These are phyloP conservation scores for Arachis monticola DNA, from an alignment of 331 rosid genomes.

Conservation along the genomic window DNA sequence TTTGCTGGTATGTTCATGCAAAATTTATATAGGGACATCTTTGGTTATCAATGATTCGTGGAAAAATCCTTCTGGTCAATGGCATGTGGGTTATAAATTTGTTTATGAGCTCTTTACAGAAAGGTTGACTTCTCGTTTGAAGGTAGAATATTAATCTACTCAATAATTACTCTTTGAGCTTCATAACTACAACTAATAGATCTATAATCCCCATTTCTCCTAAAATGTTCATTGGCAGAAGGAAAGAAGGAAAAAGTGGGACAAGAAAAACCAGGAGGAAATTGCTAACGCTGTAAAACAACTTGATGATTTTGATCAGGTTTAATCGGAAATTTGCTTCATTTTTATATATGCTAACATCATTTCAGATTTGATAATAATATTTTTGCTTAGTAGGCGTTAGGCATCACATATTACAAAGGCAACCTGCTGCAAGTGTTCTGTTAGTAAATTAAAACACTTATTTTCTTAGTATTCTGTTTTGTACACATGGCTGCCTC, in stretches of 20 bases:
- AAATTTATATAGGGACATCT: conserved; percentile 63
- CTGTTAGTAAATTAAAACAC: neutral
- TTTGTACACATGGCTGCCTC: neutral
- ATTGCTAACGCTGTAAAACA: conserved; percentile 73
- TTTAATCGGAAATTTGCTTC: conserved; percentile 43
- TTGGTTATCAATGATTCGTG: conserved; percentile 74
- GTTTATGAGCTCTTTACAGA: conserved; percentile 81
- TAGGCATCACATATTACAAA: conserved; percentile 2
- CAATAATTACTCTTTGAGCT: conserved; percentile 15
- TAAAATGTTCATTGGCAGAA: conserved; percentile 52
- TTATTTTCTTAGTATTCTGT: conserved; percentile 12
- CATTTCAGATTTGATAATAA: conserved; percentile 15
- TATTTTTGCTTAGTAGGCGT: conserved; percentile 24
- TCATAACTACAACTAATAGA: conserved; percentile 3
- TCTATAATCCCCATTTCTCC: conserved; percentile 17
- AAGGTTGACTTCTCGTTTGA: conserved; percentile 78
- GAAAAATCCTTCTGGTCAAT: conserved; percentile 92
- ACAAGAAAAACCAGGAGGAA: conserved; percentile 84
- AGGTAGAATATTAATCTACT: conserved; percentile 57
- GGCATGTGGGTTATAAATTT: conserved; percentile 92
- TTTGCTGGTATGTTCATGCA: conserved; percentile 33
- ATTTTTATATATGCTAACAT: conserved; percentile 24
- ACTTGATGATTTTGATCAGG: conserved; percentile 92
- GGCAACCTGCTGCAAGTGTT: conserved; percentile 37
- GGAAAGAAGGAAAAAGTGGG: conserved; percentile 92